Conservation (phyloP, 108 stramenopile genomes). For the Nitzschia inconspicua region DNA sequence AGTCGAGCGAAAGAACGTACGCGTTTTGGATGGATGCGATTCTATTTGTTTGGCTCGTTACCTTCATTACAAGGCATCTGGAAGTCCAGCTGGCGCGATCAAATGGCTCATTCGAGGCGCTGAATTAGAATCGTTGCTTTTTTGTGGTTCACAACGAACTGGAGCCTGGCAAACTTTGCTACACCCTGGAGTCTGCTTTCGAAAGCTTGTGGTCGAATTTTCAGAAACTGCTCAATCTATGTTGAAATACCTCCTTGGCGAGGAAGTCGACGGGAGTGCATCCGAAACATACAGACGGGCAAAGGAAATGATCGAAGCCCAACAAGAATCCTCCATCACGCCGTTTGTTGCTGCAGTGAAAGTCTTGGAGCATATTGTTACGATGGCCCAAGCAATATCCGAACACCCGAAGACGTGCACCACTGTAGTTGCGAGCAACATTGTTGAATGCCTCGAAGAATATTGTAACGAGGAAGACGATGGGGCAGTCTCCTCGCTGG, state of each 20-base stretch:
- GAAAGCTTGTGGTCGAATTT: conserved; percentile 17
- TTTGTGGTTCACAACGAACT: conserved; percentile 28
- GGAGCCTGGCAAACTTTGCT: conserved; percentile 20
- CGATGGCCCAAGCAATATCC: conserved; percentile 42
- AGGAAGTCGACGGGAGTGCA: conserved; percentile 20
- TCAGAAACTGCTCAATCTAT: conserved; percentile 16
- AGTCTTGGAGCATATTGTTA: conserved; percentile 40
- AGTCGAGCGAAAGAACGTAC: conserved; percentile 46
- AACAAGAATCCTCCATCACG: conserved; percentile 9
- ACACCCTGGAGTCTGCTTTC: conserved; percentile 19
- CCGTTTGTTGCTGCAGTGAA: conserved; percentile 23
- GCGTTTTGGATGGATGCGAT: conserved; percentile 68
- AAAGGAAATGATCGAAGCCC: conserved; percentile 18
- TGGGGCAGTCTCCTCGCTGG: conserved; percentile 52
- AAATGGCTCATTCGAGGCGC: conserved; percentile 68
- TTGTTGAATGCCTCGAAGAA: conserved; percentile 62
- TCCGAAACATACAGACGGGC: conserved; percentile 9
- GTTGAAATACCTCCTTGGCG: conserved; percentile 26
- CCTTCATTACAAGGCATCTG: conserved; percentile 32
- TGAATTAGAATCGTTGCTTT: conserved; percentile 44
- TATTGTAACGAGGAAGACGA: conserved; percentile 36
- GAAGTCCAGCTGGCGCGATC: conserved; percentile 32
- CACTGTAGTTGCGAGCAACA: conserved; percentile 42
- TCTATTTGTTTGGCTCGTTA: conserved; percentile 54
- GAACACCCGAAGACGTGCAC: conserved; percentile 43